Base-by-base conservation (phyloP, 352 stramenopile species). In the Phytophthora colocasiae region DNA sequence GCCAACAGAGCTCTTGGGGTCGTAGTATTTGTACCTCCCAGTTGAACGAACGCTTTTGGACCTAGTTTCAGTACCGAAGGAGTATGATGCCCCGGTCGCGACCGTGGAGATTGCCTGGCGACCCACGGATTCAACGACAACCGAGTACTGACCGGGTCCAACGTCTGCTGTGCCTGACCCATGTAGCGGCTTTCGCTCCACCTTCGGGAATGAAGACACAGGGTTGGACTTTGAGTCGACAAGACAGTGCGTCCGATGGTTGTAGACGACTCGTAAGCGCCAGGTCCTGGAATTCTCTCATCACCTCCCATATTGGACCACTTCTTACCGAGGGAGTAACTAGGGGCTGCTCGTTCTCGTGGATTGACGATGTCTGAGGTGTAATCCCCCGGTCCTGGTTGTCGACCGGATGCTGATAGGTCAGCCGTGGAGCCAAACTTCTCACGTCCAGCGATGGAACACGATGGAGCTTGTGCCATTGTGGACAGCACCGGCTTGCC, bases 311-410 rank as follows among this genome's bases (percentile, higher is more conserved):
- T 52, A 3, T 39, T 61, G 29, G 77, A 70, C 85, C 85, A 93
- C 49, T 89, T 91, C 60, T 92, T 93, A 22, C 85, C 85, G 15
- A 93, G 73, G 12, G 85, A 91, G 51, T 89, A 93, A 27, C 79
- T 89, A 0, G 85, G 85, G 11, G 85, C 83, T 38, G 68, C 64
- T 54, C 69, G 70, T 54, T 92, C 85, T 5, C 85, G 83, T 14
- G 81, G 85, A 44, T 93, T 93, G 40, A 93, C 75, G 49, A 92
- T 84, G 34, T 55, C 45, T 0, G 73, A 77, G 6, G 54, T 87
- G 76, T 93, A 93, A 55, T 91, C 80, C 11, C 85, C 85, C 7
- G 83, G 85, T 8, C 85, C 85, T 1, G 81, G 85, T 41, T 69
- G 72, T 58, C 81, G 90, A 5, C 66, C 73, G 0, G 75, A 70